Evolutionary conservation across 208 protist species (phyloP).

Genomic region (Naegleria gruberi): DNA sequence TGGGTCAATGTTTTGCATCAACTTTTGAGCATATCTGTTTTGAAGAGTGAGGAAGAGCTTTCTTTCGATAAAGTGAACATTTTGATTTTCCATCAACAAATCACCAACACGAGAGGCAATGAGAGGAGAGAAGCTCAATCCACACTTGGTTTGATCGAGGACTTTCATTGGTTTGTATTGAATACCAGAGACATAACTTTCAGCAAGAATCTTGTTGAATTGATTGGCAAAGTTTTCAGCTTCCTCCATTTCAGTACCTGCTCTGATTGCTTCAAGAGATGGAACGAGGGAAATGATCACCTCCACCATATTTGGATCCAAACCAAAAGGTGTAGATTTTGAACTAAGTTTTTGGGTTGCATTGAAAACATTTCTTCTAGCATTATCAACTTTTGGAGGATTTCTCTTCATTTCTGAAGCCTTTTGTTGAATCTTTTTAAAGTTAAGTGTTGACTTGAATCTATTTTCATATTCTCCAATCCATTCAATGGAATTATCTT

Average conservation of each 20-base stretch:
- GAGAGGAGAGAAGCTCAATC: not conserved
- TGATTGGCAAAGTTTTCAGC: too few relatives aligned
- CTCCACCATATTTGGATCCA: too few relatives aligned
- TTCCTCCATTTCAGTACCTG: not conserved
- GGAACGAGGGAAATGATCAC: not conserved
- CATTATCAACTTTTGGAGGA: not conserved
- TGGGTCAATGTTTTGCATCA: not conserved
- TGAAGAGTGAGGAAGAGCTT: not conserved
- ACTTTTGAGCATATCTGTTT: not conserved
- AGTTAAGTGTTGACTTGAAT: not conserved
- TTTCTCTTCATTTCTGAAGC: not conserved
- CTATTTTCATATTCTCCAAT: not conserved
- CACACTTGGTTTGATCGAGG: not conserved
- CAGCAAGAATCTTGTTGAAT: too few relatives aligned
- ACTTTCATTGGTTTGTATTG: not conserved
- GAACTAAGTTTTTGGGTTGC: too few relatives aligned
- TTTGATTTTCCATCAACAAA: not conserved
- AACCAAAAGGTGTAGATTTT: too few relatives aligned
- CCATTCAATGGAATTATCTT: not conserved
- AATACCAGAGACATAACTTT: not conserved
- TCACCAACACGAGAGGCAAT: not conserved
- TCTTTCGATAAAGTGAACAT: not conserved
- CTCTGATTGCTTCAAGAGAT: not conserved
- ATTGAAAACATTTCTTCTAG: too few relatives aligned
- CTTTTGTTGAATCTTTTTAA: not conserved